phyloP scores from a whole-genome alignment of 306 rosid genomes.

The Luffa aegyptiaca region DNA sequence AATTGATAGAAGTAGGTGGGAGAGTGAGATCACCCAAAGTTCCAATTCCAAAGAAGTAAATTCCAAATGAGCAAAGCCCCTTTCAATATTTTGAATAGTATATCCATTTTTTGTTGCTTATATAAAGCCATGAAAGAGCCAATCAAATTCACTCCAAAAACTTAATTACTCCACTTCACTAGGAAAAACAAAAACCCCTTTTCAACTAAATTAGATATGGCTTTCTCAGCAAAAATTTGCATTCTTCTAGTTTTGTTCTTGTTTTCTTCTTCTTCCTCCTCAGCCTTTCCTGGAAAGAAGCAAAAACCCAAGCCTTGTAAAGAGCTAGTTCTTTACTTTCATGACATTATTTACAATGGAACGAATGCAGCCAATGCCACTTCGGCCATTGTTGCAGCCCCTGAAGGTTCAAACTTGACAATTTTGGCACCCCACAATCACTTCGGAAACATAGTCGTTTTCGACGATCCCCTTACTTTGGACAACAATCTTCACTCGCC shows the following conservation, averaged over 20 bases:
- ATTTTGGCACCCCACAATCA: slow-evolving; percentile 33
- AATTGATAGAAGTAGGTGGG: neutral
- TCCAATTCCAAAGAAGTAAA: neutral
- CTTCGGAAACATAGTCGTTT: slow-evolving; percentile 56
- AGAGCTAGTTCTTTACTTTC: slow-evolving; percentile 42
- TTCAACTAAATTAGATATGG: slow-evolving; percentile 14
- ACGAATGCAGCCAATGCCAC: slow-evolving; percentile 55
- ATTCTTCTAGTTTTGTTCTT: slow-evolving; percentile 13
- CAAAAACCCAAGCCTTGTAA: slow-evolving; percentile 44
- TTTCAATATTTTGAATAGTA: neutral
- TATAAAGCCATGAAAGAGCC: neutral
- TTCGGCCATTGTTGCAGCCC: slow-evolving; percentile 60
- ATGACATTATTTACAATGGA: slow-evolving; percentile 63
- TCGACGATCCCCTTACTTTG: slow-evolving; percentile 65
- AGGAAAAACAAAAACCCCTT: neutral
- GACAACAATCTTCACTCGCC: slow-evolving; percentile 59
- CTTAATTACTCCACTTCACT: neutral
- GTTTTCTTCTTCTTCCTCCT: slow-evolving; percentile 16
- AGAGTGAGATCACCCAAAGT: neutral
- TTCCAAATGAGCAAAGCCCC: neutral
- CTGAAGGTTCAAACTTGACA: slow-evolving; percentile 48
- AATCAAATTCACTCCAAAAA: neutral
- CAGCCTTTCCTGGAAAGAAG: slow-evolving; percentile 22
- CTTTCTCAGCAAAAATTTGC: neutral
- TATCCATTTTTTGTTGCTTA: neutral